Base-by-base conservation (phyloP, 2,329 filamentous ascomycete genomes). In the Xylariales sp. region DNA sequence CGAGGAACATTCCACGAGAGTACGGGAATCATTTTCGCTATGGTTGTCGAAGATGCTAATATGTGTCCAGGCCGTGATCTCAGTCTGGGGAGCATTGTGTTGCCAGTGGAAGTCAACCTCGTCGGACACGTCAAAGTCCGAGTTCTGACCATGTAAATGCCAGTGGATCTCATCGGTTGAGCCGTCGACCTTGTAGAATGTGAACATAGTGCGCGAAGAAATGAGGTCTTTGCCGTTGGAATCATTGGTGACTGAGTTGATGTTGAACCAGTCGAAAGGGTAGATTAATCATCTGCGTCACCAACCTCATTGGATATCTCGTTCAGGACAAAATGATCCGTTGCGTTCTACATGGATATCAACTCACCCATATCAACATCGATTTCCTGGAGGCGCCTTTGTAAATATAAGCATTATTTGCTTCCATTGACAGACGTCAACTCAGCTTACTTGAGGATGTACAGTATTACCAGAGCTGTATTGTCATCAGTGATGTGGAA, bases 1-100 rank as follows among this genome's bases (percentile, higher is more conserved):
- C 55, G 41, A 72, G 58, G 47, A 70, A 64, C 55, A 70, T 63
- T 3, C 71, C 74, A 18, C 69, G 69, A 19, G 59, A 48, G 48
- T 61, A 59, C 4, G 28, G 32, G 14, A 19, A 11, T 48, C 44
- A 4, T 46, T 31, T 22, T 59, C 61, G 20, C 45, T 50, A 1
- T 50, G 53, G 50, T 67, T 66, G 51, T 66, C 63, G 43, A 67
- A 67, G 37, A 66, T 53, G 40, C 58, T 61, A 38, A 66, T 42
- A 15, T 39, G 25, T 19, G 21, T 38, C 35, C 28, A 24, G 9
- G 56, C 51, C 41, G 53, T 44, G 32, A 42, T 44, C 11, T 51
- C 50, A 49, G 54, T 51, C 46, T 62, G 54, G 16, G 58, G 58
- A 5, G 59, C 61, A 38, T 66, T 59, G 46, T 66, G 64, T 48